Evolutionary conservation across 305 asterid species (phyloP).

Genomic region (Solanum hybrid): DNA sequence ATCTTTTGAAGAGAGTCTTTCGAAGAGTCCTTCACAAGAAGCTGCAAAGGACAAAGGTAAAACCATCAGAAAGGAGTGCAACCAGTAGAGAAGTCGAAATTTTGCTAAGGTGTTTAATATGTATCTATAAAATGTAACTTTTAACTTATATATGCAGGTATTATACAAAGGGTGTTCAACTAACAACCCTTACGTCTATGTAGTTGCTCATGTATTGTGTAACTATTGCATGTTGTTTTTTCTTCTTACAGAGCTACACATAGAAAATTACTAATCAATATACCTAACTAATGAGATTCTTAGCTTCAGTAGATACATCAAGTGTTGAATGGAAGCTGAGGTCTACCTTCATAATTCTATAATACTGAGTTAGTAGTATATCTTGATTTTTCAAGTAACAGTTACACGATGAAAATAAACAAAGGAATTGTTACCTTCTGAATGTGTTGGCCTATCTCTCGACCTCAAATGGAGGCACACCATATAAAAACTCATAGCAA

Average conservation of each 20-base stretch:
- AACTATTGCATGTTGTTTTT: neutral
- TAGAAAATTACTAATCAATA: slow-evolving; percentile 6
- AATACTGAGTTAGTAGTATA: neutral
- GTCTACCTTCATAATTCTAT: slow-evolving; percentile 77
- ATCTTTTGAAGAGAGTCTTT: slow-evolving; percentile 68
- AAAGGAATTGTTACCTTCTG: slow-evolving; percentile 36
- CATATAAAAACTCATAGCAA: slow-evolving; percentile 77
- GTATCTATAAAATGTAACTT: no score
- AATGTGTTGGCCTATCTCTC: slow-evolving; percentile 73
- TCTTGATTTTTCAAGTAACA: slow-evolving; percentile 2
- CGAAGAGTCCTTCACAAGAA: slow-evolving; percentile 85
- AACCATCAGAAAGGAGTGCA: slow-evolving; percentile 8
- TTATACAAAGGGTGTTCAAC: neutral
- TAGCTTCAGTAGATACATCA: slow-evolving; percentile 49
- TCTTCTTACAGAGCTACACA: neutral
- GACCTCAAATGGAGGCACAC: slow-evolving; percentile 88
- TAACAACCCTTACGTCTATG: neutral
- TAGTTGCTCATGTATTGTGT: neutral
- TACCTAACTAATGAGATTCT: slow-evolving; percentile 74
- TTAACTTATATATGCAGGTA: neutral
- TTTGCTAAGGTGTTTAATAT: no score
- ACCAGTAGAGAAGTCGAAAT: neutral
- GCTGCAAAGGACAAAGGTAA: slow-evolving; percentile 37
- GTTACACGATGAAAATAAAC: neutral
- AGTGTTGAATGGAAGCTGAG: slow-evolving; percentile 73